These are phyloP conservation scores for Saccharum officinarum DNA, from an alignment of 176 grass and related monocot species.

Conservation along the genomic window DNA sequence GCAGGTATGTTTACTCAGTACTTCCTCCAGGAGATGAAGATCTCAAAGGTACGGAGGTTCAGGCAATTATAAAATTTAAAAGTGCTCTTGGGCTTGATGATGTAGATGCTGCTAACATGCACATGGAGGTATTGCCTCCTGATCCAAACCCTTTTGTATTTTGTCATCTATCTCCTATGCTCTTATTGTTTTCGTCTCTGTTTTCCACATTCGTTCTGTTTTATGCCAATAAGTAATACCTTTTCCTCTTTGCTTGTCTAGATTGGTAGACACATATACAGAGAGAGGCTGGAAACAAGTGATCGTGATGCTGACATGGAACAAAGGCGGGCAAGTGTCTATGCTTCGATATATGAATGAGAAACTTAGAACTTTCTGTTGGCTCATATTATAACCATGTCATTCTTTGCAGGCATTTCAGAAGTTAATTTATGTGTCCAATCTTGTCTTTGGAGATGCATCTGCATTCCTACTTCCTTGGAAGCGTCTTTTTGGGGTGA, in stretches of 20 bases:
- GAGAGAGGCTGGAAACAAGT: constrained; percentile 82
- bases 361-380: constrained; percentile 12
- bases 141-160: not conserved
- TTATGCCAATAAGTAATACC: not conserved
- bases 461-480: constrained; percentile 93
- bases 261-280: constrained; percentile 90
- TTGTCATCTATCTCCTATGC: not conserved
- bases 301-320: constrained; percentile 76
- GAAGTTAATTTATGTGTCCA: constrained; percentile 98
- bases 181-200: constrained; percentile 18
- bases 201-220: constrained; percentile 13
- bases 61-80: constrained; percentile 87
- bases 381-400: constrained; percentile 25
- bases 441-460: constrained; percentile 95
- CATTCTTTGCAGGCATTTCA: constrained; percentile 79
- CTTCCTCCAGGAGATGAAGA: constrained; percentile 78
- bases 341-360: constrained; percentile 30
- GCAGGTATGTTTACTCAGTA: constrained; percentile 84
- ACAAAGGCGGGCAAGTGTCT: constrained; percentile 64
- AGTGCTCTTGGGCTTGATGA: constrained; percentile 87
- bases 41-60: constrained; percentile 89
- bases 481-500: constrained; percentile 96
- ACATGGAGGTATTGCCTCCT: constrained; percentile 73
- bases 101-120: constrained; percentile 93
- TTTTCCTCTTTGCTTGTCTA: constrained; percentile 45